These are phyloP conservation scores for Basidiobolus meristosporus DNA, from an alignment of 371 early-diverging fungal species.

Conservation along the genomic window DNA sequence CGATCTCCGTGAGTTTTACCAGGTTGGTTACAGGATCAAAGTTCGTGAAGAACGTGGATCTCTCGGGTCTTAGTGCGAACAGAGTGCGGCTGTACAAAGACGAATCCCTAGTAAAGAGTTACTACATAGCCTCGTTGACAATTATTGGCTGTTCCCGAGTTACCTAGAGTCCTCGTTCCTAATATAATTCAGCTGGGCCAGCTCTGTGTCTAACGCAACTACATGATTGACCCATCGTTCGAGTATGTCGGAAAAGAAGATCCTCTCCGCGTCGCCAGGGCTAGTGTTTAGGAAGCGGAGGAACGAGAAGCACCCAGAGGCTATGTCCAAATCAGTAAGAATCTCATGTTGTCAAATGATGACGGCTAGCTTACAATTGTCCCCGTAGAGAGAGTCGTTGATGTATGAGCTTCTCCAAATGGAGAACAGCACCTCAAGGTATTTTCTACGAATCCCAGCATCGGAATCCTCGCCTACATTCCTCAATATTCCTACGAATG, in stretches of 20 bases:
- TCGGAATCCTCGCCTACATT: conserved; percentile 21
- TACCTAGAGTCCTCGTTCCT: too few relatives aligned
- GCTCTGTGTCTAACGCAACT: too few relatives aligned
- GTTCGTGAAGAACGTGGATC: too few relatives aligned
- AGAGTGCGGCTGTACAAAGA: too few relatives aligned
- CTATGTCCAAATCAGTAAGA: neutral
- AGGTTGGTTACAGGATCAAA: too few relatives aligned
- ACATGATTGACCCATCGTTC: conserved; percentile 27
- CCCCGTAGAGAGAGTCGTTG: conserved; percentile 4
- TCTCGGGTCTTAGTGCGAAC: too few relatives aligned
- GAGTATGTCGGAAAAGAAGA: conserved; percentile 21
- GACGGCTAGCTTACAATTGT: neutral
- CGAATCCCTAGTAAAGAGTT: too few relatives aligned
- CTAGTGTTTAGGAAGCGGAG: conserved; percentile 36
- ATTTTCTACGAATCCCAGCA: conserved; percentile 22
- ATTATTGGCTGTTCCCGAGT: too few relatives aligned
- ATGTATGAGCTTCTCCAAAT: conserved; percentile 6
- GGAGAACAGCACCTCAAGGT: conserved; percentile 27
- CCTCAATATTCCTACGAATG: conserved; percentile 2
- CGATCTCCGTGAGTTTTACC: too few relatives aligned
- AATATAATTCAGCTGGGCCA: too few relatives aligned
- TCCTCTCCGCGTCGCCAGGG: conserved; percentile 23
- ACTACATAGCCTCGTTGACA: too few relatives aligned
- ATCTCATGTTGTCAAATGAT: neutral
- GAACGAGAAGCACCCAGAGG: conserved; percentile 26